Conservation (phyloP, 83 land plant genomes). For the Picea mariana region DNA sequence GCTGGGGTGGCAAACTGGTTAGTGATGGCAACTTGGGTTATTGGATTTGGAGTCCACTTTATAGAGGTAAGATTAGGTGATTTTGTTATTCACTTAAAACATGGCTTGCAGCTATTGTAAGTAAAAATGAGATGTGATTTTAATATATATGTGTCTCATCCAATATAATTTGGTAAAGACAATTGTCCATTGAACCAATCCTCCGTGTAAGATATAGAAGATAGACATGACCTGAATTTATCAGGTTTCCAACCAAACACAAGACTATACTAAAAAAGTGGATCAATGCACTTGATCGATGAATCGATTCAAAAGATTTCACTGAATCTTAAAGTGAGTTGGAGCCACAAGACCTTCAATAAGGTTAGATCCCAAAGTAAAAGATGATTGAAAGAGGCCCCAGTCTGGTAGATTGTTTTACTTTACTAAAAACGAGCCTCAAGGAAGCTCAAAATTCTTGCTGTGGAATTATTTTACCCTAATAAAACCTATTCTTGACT, state of each 20-base stretch:
- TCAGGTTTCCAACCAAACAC: neutral
- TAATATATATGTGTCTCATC: neutral
- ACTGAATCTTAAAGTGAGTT: neutral
- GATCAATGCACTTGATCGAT: neutral
- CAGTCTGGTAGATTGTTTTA: neutral
- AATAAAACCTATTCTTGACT: no score
- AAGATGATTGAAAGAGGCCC: neutral
- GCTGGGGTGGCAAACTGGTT: neutral
- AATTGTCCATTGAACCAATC: neutral
- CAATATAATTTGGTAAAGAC: neutral
- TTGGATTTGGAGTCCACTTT: neutral
- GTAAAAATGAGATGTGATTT: neutral
- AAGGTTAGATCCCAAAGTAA: neutral
- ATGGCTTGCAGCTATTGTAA: no score
- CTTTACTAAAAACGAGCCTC: no score
- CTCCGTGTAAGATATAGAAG: constrained; percentile 4
- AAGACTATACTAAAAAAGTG: neutral
- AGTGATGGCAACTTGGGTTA: neutral
- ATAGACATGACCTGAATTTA: neutral
- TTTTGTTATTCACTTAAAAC: no score
- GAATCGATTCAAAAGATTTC: neutral
- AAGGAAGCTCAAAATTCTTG: no score
- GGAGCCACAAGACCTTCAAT: neutral
- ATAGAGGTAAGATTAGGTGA: neutral
- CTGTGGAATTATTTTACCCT: no score